Conservation (phyloP, 768 basidiomycete species). For the Lentinula sp. region DNA sequence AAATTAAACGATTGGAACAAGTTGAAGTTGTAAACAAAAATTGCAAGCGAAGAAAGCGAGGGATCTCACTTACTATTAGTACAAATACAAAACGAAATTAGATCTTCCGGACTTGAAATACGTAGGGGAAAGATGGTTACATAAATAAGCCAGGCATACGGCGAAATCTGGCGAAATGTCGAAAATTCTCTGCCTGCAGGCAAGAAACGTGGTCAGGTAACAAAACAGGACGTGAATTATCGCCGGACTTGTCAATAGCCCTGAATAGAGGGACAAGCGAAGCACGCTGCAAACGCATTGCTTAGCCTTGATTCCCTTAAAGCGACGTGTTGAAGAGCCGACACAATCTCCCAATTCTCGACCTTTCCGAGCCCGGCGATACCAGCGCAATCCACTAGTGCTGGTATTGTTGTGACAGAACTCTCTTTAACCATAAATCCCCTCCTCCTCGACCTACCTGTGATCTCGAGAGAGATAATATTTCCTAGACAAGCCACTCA, state of each 20-base stretch:
- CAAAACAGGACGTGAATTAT: conserved; percentile 48
- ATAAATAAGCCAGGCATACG: conserved; percentile 32
- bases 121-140: conserved; percentile 27
- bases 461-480: conserved; percentile 3
- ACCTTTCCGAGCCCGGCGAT: conserved; percentile 2
- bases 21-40: background rate
- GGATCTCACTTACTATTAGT: background rate
- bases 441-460: conserved; percentile 10
- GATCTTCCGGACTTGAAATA: conserved; percentile 9
- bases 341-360: conserved; percentile 25
- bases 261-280: conserved; percentile 48
- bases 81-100: background rate
- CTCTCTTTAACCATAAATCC: background rate
- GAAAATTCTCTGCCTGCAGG: conserved; percentile 63
- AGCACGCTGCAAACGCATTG: conserved; percentile 46
- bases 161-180: conserved; percentile 20
- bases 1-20: background rate
- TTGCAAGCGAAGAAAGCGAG: background rate
- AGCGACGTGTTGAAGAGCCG: conserved; percentile 39
- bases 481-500: conserved; percentile 11
- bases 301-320: conserved; percentile 36
- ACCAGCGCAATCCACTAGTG: background rate
- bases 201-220: conserved; percentile 66
- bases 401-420: conserved; percentile 4
- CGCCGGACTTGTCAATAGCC: conserved; percentile 21